A percentile compares a stretch with the other conserved stretches of the same genome.
Evolutionary conservation across 495 filamentous ascomycete species (phyloP).

Genomic region (Hypoxylon crocopeplum): DNA sequence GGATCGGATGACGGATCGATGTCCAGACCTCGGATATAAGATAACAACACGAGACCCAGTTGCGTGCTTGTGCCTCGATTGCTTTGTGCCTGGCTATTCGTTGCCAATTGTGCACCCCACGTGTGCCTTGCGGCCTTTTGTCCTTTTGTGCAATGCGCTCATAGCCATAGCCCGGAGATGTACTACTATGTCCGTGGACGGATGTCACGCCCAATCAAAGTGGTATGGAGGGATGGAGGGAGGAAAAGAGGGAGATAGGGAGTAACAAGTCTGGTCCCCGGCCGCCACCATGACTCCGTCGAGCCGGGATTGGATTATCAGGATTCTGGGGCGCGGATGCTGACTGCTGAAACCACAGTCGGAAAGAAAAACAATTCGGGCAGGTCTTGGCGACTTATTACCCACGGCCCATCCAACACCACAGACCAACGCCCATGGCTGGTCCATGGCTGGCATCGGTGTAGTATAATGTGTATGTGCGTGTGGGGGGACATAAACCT

Average conservation of each 20-base stretch:
- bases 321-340: conserved; percentile 22
- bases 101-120: conserved; percentile 44
- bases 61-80: conserved; percentile 4
- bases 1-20: conserved; percentile 26
- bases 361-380: conserved; percentile 30
- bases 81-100: conserved; percentile 13
- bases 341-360: conserved; percentile 29
- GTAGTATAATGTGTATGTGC: conserved; percentile 9
- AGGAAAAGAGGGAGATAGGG: conserved; percentile 8
- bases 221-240: conserved; percentile 10
- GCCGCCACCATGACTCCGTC: conserved; percentile 19
- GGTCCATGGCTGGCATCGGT: conserved; percentile 32
- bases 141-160: conserved; percentile 33
- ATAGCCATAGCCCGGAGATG: conserved; percentile 23
- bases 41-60: conserved; percentile 18
- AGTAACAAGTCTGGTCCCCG: conserved; percentile 22
- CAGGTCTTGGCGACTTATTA: conserved; percentile 42
- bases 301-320: conserved; percentile 23
- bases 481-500: conserved; percentile 33
- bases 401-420: background rate
- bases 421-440: too few relatives aligned
- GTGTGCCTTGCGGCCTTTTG: conserved; percentile 28
- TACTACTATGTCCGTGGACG: conserved; percentile 29
- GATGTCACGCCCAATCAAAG: conserved; percentile 22
- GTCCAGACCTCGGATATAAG: conserved; percentile 28